Conservation (phyloP, 345 rosid genomes). For the Murraya paniculata region DNA sequence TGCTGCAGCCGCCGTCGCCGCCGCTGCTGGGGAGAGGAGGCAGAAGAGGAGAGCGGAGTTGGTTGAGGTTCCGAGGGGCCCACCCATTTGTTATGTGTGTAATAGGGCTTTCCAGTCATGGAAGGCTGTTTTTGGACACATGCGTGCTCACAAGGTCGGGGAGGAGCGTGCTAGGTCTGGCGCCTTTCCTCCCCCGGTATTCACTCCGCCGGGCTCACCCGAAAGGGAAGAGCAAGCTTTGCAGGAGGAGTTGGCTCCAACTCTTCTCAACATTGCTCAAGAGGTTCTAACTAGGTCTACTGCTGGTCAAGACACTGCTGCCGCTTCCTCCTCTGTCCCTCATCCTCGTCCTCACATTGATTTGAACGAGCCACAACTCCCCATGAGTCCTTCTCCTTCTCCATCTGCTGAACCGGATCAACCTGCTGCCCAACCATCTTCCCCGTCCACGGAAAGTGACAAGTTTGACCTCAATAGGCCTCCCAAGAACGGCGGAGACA, state of each 20-base stretch:
- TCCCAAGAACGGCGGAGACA: constrained; percentile 5
- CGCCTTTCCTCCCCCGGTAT: constrained; percentile 30
- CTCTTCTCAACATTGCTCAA: neutral
- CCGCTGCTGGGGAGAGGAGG: neutral
- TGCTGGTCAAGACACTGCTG: neutral
- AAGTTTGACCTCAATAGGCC: constrained; percentile 28
- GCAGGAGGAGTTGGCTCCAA: neutral
- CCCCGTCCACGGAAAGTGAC: neutral
- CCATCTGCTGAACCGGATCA: neutral
- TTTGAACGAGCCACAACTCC: constrained; percentile 7
- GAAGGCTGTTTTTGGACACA: constrained; percentile 40
- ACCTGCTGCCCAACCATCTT: neutral
- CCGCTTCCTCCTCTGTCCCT: neutral
- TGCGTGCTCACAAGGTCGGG: constrained; percentile 25
- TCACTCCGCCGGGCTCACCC: constrained; percentile 4
- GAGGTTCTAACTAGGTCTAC: neutral
- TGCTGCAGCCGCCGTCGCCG: neutral
- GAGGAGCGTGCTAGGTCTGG: constrained; percentile 18
- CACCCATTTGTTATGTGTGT: constrained; percentile 23
- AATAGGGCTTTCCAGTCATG: constrained; percentile 17
- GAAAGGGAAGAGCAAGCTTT: neutral
- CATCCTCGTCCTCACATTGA: neutral
- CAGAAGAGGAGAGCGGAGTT: neutral
- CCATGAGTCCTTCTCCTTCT: neutral
- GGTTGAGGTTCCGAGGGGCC: constrained; percentile 18